phyloP scores from a whole-genome alignment of 345 rosid genomes.

The Mercurialis annua region DNA sequence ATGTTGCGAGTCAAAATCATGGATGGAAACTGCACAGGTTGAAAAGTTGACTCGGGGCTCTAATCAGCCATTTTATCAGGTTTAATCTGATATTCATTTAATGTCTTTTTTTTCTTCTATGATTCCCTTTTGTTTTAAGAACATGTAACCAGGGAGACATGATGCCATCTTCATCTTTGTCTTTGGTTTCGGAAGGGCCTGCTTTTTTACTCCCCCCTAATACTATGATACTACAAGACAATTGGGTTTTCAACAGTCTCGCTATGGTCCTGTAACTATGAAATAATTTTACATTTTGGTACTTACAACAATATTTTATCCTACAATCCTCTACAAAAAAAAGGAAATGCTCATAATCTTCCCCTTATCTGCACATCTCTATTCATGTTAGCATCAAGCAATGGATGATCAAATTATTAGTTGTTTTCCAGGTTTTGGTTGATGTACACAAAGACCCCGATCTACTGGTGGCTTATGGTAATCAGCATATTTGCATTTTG shows the following conservation, averaged over 20 bases:
- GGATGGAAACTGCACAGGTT: slow-evolving; percentile 82
- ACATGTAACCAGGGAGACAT: background rate
- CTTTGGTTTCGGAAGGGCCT: background rate
- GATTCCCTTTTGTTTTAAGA: background rate
- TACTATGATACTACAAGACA: background rate
- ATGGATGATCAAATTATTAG: slow-evolving; percentile 6
- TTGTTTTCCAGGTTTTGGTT: slow-evolving; percentile 64
- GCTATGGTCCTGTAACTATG: background rate
- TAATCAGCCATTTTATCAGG: slow-evolving; percentile 98
- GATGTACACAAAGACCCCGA: slow-evolving; percentile 68
- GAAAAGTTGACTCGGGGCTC: slow-evolving; percentile 70
- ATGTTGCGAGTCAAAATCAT: slow-evolving; percentile 80
- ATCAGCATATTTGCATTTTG: slow-evolving; percentile 11
- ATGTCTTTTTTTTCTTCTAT: background rate
- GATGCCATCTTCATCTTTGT: background rate
- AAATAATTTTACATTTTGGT: background rate
- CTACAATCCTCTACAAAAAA: no score
- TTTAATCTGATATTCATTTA: slow-evolving; percentile 20
- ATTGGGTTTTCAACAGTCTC: background rate
- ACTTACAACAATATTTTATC: background rate
- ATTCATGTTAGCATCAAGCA: background rate
- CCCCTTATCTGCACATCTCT: background rate
- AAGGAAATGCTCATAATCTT: background rate
- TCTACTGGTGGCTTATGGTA: slow-evolving; percentile 86
- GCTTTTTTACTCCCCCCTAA: background rate